A percentile compares a stretch with the other conserved stretches of the same genome.
These are phyloP conservation scores for Knoxdaviesia capensis DNA, from an alignment of 2,329 filamentous ascomycete species.

Conservation along the genomic window DNA sequence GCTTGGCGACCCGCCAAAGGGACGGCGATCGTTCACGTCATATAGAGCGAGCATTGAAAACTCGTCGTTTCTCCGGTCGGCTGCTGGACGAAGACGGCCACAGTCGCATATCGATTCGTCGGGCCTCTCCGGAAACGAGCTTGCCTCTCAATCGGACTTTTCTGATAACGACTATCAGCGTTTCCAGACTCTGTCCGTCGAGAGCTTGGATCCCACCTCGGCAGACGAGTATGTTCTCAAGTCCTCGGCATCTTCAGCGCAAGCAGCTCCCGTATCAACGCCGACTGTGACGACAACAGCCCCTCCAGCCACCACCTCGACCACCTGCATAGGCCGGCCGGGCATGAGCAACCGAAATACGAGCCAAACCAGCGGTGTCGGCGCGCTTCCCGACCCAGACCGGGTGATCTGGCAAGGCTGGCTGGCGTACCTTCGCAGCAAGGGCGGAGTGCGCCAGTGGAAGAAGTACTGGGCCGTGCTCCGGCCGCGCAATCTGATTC, in stretches of 20 bases:
- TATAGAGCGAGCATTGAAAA: too few species aligned
- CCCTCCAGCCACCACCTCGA: slow-evolving; percentile 3
- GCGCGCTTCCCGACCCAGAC: slow-evolving; percentile 48
- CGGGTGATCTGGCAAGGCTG: slow-evolving; percentile 89
- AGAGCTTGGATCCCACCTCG: slow-evolving; percentile 23
- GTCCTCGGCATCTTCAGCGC: neutral
- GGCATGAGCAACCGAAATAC: slow-evolving; percentile 27
- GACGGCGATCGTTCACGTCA: too few species aligned
- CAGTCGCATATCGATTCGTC: slow-evolving; percentile 31
- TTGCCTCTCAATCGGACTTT: slow-evolving; percentile 71
- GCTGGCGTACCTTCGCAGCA: slow-evolving; percentile 66
- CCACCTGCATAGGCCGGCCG: slow-evolving; percentile 12
- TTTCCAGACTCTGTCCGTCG: slow-evolving; percentile 22
- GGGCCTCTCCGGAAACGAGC: slow-evolving; percentile 39
- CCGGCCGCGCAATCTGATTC: slow-evolving; percentile 61
- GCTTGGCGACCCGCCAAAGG: slow-evolving; percentile 3
- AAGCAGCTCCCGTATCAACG: neutral
- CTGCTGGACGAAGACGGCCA: too few species aligned
- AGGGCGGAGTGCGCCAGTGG: slow-evolving; percentile 74
- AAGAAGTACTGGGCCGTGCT: slow-evolving; percentile 89
- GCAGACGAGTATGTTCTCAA: slow-evolving; percentile 7
- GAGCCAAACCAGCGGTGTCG: slow-evolving; percentile 41
- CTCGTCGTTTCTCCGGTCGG: too few species aligned
- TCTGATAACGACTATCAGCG: slow-evolving; percentile 45
- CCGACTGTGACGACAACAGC: neutral